phyloP scores from a whole-genome alignment of 148 eudicot genomes.

The Salicornia ramosissima region DNA sequence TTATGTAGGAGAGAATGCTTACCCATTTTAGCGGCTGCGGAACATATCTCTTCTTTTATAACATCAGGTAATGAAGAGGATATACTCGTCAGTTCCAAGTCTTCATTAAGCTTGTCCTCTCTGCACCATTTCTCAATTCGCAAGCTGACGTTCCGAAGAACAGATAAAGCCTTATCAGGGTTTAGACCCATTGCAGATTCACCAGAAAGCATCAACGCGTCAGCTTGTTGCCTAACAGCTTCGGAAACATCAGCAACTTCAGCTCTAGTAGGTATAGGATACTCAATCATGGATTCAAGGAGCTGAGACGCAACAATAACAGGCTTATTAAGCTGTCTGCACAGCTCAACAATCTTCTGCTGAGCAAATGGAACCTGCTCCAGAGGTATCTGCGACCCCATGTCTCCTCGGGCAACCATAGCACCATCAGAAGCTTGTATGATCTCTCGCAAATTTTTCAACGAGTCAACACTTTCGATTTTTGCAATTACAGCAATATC shows the following conservation, averaged over 20 bases:
- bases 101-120: constrained; percentile 71
- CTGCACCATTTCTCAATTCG: constrained; percentile 97
- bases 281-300: constrained; percentile 96
- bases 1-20: constrained; percentile 15
- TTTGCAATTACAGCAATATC: constrained; percentile 80
- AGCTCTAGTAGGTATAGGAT: constrained; percentile 95
- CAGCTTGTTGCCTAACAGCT: constrained; percentile 94
- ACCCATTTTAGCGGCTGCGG: constrained; percentile 88
- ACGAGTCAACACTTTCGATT: constrained; percentile 91
- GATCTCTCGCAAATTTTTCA: constrained; percentile 86
- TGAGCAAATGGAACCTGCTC: constrained; percentile 96
- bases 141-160: constrained; percentile 82
- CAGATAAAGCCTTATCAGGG: constrained; percentile 87
- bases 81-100: constrained; percentile 53
- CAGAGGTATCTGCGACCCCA: constrained; percentile 95
- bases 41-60: constrained; percentile 86
- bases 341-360: constrained; percentile 76
- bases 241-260: constrained; percentile 99
- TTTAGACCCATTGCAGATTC: constrained; percentile 96
- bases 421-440: constrained; percentile 89
- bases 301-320: constrained; percentile 96
- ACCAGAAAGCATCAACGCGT: constrained; percentile 95
- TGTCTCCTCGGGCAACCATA: constrained; percentile 98
- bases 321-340: constrained; percentile 80
- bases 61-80: constrained; percentile 60